These are phyloP conservation scores for Astragalus glycyphyllos DNA, from an alignment of 306 rosid genomes.

Conservation along the genomic window DNA sequence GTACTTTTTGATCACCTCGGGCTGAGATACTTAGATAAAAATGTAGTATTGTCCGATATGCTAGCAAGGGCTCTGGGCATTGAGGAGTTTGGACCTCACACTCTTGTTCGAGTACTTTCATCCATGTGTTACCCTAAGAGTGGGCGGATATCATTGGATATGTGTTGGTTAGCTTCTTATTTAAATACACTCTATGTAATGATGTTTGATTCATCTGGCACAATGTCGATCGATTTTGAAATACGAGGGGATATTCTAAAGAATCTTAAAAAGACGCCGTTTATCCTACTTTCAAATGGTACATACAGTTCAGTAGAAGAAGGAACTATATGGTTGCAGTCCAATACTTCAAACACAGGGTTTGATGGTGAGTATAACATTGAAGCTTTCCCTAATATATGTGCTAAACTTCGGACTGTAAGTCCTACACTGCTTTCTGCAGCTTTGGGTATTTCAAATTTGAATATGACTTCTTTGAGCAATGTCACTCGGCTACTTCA, in stretches of 20 bases:
- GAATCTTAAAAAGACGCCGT: constrained; percentile 58
- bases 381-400: constrained; percentile 73
- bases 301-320: constrained; percentile 69
- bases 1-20: constrained; percentile 78
- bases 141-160: constrained; percentile 63
- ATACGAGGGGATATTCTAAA: constrained; percentile 52
- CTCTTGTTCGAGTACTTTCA: constrained; percentile 65
- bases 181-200: constrained; percentile 60
- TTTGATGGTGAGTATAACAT: constrained; percentile 60
- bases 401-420: constrained; percentile 74
- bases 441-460: constrained; percentile 56
- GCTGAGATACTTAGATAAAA: constrained; percentile 77
- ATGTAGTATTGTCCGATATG: constrained; percentile 65
- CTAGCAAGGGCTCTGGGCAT: constrained; percentile 80
- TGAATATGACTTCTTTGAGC: constrained; percentile 48
- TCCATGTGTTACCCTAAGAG: constrained; percentile 57
- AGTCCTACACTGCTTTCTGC: constrained; percentile 68
- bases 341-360: constrained; percentile 55
- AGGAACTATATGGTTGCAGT: constrained; percentile 88
- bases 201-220: constrained; percentile 55
- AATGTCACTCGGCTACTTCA: constrained; percentile 67
- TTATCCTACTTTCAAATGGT: constrained; percentile 94
- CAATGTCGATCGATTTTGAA: constrained; percentile 49
- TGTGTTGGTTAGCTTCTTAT: constrained; percentile 79
- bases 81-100: constrained; percentile 80